Evolutionary conservation across 108 stramenopile genomes (phyloP), one percentile per base, ranked within the genome.

Genomic region (Skeletonema tropicum): DNA sequence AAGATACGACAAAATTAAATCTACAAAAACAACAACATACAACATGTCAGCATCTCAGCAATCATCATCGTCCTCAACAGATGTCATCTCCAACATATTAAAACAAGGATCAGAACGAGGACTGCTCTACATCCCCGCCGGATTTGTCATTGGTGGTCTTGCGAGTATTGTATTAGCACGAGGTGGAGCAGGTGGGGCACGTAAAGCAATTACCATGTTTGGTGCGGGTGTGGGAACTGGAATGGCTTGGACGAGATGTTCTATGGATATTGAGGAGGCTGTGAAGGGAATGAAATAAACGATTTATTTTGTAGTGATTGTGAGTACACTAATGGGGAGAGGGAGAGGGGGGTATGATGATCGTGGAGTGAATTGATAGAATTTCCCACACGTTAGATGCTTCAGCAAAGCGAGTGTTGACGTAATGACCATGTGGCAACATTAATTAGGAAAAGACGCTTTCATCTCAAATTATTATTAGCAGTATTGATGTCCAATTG

Each of bases 181-280:
- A 19, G 77, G 83, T 21, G 83, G 81, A 33, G 77, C 70, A 2
- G 82, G 82, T 17, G 78, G 71, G 35, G 39, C 79, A 35, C 78
- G 83, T 3, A 84, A 84, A 57, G 83, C 70, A 9, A 80, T 84
- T 31, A 76, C 83, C 29, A 74, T 68, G 23, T 84, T 84, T 73
- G 83, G 83, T 10, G 66, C 75, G 23, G 83, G 83, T 29, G 79
- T 84, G 23, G 83, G 83, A 15, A 70, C 64, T 21, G 83, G 83
- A 11, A 70, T 80, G 26, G 83, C 83, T 11, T 84, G 83, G 83
- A 80, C 75, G 8, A 63, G 76, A 55, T 81, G 79, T 76, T 81
- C 79, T 11, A 81, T 84, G 32, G 83, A 84, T 67, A 80, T 84
- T 30, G 83, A 84, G 29, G 75, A 84, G 69, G 79, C 80, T 57